Evolutionary conservation across 345 rosid species (phyloP), one percentile per base, ranked within the genome.

Genomic region (Dipteronia sinensis): DNA sequence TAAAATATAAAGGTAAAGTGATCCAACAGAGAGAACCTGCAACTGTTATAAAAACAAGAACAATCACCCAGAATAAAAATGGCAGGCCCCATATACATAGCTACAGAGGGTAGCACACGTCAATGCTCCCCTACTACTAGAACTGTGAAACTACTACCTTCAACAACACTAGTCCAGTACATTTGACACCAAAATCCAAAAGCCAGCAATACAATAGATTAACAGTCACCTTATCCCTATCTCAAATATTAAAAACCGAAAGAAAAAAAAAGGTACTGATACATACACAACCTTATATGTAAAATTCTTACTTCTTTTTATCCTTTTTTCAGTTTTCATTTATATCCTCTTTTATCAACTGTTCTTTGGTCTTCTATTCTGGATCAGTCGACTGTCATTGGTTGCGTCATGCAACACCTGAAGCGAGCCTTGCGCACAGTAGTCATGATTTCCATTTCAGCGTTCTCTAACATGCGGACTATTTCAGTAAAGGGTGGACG

Each of bases 371-470:
- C 75, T 25, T 25, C 78, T 72, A 61, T 59, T 72, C 69, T 72
- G 72, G 74, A 66, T 81, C 80, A 77, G 80, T 79, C 90, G 13
- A 79, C 67, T 27, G 90, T 84, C 89, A 84, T 86, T 6, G 90
- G 87, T 72, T 81, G 87, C 27, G 82, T 78, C 74, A 81, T 75
- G 80, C 90, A 88, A 69, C 90, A 88, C 77, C 89, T 81, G 82
- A 88, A 86, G 72, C 86, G 87, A 16, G 86, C 89, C 80, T 88
- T 88, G 53, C 87, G 87, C 38, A 86, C 82, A 6, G 80, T 84
- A 56, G 84, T 88, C 86, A 85, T 38, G n/a, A 86, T 75, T 74
- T 88, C 89, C 1, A 76, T 82, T 76, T 87, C 87, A 12, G 88
- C 90, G 59, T 76, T 63, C 79, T 87, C 87, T 13, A 87, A 87